Conservation (phyloP, 2,329 filamentous ascomycete species). For the Hymenoscyphus occultus region DNA sequence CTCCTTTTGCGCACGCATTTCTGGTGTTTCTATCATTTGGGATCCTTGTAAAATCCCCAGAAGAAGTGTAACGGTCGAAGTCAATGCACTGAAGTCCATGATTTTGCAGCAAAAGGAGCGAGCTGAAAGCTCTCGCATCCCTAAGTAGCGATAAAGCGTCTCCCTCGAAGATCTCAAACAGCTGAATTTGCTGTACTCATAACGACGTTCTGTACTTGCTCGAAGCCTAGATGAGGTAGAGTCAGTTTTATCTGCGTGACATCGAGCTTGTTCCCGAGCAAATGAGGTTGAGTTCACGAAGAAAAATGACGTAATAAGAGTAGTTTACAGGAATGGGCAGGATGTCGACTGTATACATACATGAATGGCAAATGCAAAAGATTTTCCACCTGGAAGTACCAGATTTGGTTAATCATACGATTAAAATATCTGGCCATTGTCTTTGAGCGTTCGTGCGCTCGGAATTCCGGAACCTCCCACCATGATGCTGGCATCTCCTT, state of each 20-base stretch:
- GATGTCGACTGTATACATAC: conserved; percentile 5
- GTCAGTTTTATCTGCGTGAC: background rate
- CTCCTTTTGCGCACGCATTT: conserved; percentile 21
- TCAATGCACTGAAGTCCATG: conserved; percentile 34
- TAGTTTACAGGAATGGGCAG: background rate
- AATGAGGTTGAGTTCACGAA: background rate
- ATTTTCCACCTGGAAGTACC: conserved; percentile 32
- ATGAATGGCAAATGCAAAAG: conserved; percentile 36
- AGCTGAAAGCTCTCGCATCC: conserved; percentile 21
- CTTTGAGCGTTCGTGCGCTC: conserved; percentile 16
- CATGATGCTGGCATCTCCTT: conserved; percentile 31
- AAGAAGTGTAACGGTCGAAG: conserved; percentile 31
- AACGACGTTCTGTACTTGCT: conserved; percentile 32
- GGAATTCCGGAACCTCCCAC: conserved; percentile 29
- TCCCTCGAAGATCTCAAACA: conserved; percentile 33
- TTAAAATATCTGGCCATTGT: conserved; percentile 23
- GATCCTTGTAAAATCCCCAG: conserved; percentile 27
- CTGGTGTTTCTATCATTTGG: conserved; percentile 16
- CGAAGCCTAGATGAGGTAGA: conserved; percentile 17
- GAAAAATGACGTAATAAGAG: background rate
- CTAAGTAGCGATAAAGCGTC: conserved; percentile 30
- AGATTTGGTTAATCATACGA: conserved; percentile 32
- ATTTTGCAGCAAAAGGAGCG: conserved; percentile 33
- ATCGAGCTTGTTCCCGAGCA: background rate
- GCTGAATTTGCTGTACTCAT: conserved; percentile 35